Evolutionary conservation across 106 monocot species (phyloP).

Genomic region (Dendrobium catenatum): DNA sequence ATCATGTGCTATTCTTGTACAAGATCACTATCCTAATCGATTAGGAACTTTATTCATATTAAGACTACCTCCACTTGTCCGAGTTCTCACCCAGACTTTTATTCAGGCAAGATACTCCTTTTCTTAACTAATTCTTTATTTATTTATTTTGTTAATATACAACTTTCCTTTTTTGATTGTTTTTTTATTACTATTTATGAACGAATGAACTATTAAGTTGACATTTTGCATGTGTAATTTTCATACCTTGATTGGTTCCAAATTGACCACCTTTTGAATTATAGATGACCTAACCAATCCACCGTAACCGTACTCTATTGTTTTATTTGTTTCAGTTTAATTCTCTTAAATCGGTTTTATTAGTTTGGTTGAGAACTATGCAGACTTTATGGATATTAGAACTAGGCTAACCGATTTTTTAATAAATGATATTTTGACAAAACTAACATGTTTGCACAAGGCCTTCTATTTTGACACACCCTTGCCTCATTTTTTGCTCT

Average conservation of each 20-base stretch:
- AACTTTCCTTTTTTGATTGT: background rate
- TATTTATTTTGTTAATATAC: background rate
- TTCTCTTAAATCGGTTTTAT: too few species aligned
- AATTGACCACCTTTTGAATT: background rate
- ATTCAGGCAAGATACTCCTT: conserved; percentile 46
- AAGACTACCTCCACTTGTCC: conserved; percentile 68
- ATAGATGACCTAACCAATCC: background rate
- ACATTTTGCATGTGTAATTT: background rate
- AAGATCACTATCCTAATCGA: conserved; percentile 92
- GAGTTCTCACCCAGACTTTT: conserved; percentile 67
- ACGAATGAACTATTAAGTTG: background rate
- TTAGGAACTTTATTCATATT: conserved; percentile 56
- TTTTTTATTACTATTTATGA: background rate
- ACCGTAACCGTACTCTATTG: background rate
- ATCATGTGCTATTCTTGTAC: conserved; percentile 64
- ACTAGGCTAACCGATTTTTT: background rate
- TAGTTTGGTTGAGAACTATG: background rate
- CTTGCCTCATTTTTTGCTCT: background rate
- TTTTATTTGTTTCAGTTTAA: too few species aligned
- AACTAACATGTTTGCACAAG: background rate
- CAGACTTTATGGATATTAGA: background rate
- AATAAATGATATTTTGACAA: background rate
- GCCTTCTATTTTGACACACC: background rate
- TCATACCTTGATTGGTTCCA: background rate
- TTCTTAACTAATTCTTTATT: background rate